Base-by-base conservation (phyloP, 2,329 filamentous ascomycete genomes). In the Neonectria magnoliae region DNA sequence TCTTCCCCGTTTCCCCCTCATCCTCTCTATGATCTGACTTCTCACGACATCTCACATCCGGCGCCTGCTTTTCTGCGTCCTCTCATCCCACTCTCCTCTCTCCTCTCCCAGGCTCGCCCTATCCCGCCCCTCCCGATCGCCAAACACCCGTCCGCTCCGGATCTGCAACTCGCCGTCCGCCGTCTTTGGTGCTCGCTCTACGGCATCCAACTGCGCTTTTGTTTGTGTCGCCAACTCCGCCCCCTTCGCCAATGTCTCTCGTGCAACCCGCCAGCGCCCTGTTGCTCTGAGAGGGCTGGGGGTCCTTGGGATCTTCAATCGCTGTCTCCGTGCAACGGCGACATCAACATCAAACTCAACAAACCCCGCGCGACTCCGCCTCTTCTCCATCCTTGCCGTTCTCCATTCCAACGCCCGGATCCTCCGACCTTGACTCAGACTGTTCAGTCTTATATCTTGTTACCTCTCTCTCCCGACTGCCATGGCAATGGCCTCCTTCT, bases 231-330 rank as follows among this genome's bases (percentile, higher is more conserved):
- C 50, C 57, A 41, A 42, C 55, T 56, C 31, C 41, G 25, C 25
- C 44, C 31, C 53, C 57, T 53, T 60, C 42, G 61, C 65, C 65
- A 65, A 66, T 70, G 66, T 69, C 60, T 61, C 50, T 51, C 65
- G 69, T 73, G 57, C 68, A 68, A 70, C 67, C 54, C 53, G 66
- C 64, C 65, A 63, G 65, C 68, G 60, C 56, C 64, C 70, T 73
- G 73, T 71, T 73, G 70, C 68, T 75, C 62, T 75, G 67, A 74
- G 70, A 73, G 68, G 65, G 72, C 68, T 69, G 72, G 68, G 70
- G 69, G 70, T 72, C 72, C 68, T 66, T 71, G 58, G 63, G 68
- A 68, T 65, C 68, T 61, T 63, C 66, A 55, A 57, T 56, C 69
- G 66, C 71, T 67, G 71, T 68, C 68, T 73, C 66, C 68, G 68